Evolutionary conservation across 2,329 filamentous ascomycete genomes (phyloP).

Genomic region (Anthostomella pinea): DNA sequence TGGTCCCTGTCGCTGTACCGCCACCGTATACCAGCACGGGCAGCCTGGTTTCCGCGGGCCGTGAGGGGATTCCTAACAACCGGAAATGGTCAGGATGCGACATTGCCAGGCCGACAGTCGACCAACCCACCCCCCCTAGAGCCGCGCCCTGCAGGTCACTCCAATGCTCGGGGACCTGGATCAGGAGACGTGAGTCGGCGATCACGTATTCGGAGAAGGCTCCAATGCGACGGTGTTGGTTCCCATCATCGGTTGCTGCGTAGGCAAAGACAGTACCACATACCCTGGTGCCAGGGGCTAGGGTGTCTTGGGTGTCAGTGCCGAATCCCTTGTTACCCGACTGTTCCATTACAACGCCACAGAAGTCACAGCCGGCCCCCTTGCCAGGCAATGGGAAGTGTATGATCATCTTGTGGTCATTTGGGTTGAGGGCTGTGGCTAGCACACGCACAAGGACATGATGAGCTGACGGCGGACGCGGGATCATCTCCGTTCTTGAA

Average conservation of each 20-base stretch:
- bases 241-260: not conserved
- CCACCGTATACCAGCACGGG: conserved; percentile 31
- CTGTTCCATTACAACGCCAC: conserved; percentile 16
- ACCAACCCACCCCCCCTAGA: conserved; percentile 24
- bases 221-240: conserved; percentile 6
- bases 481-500: not conserved
- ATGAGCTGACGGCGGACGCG: conserved; percentile 1
- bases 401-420: conserved; percentile 27
- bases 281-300: conserved; percentile 7
- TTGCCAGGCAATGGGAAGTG: conserved; percentile 14
- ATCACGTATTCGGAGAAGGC: conserved; percentile 13
- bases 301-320: not conserved
- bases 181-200: conserved; percentile 6
- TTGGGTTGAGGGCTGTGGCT: conserved; percentile 29
- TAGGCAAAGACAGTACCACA: conserved; percentile 14
- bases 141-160: conserved; percentile 22
- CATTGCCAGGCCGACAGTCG: conserved; percentile 20
- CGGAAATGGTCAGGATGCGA: conserved; percentile 6
- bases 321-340: too few species aligned
- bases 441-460: conserved; percentile 10
- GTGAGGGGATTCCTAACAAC: conserved; percentile 7
- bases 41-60: conserved; percentile 1
- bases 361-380: conserved; percentile 25
- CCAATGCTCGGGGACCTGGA: conserved; percentile 19
- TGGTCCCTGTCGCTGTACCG: conserved; percentile 27